A percentile compares a stretch with the other conserved stretches of the same genome.
Evolutionary conservation across 2,329 filamentous ascomycete species (phyloP).

Genomic region (Sarocladium kiliense): DNA sequence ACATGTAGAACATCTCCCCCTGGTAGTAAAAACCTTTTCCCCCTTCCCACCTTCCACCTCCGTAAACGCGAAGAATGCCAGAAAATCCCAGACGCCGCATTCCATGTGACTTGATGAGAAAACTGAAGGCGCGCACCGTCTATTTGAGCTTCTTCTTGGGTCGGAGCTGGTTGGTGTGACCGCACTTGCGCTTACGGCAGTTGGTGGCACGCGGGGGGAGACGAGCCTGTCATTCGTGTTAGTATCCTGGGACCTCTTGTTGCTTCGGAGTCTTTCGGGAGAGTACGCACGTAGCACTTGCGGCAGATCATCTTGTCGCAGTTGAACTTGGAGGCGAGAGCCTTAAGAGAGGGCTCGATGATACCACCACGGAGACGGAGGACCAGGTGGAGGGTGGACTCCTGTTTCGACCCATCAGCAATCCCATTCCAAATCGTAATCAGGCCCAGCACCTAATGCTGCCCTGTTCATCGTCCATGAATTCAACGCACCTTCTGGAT

Average conservation of each 20-base stretch:
- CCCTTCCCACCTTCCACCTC: constrained; percentile 24
- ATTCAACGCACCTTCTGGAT: constrained; percentile 81
- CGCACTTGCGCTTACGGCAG: constrained; percentile 99
- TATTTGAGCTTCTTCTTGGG: constrained; percentile 99
- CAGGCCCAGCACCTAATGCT: not conserved
- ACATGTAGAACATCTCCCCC: constrained; percentile 3
- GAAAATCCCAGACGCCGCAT: constrained; percentile 39
- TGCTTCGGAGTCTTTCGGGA: not conserved
- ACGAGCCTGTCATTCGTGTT: constrained; percentile 50
- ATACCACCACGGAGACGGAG: constrained; percentile 99
- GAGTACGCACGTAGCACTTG: constrained; percentile 91
- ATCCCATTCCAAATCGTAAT: constrained; percentile 1
- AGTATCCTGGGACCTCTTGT: constrained; percentile 8
- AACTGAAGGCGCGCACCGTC: constrained; percentile 24
- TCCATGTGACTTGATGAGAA: constrained; percentile 21
- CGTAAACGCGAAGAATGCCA: constrained; percentile 30
- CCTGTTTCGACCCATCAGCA: constrained; percentile 44
- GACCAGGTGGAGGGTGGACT: constrained; percentile 97
- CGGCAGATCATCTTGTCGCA: constrained; percentile 99
- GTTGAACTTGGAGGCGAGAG: constrained; percentile 98
- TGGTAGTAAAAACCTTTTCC: constrained; percentile 5
- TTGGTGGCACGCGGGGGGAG: constrained; percentile 98
- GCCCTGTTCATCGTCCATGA: constrained; percentile 4
- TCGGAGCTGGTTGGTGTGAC: constrained; percentile 99
- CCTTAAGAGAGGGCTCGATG: constrained; percentile 98